A percentile compares a stretch with the other conserved stretches of the same genome.
Conservation (phyloP, 345 rosid genomes). For the Toxicodendron radicans region DNA sequence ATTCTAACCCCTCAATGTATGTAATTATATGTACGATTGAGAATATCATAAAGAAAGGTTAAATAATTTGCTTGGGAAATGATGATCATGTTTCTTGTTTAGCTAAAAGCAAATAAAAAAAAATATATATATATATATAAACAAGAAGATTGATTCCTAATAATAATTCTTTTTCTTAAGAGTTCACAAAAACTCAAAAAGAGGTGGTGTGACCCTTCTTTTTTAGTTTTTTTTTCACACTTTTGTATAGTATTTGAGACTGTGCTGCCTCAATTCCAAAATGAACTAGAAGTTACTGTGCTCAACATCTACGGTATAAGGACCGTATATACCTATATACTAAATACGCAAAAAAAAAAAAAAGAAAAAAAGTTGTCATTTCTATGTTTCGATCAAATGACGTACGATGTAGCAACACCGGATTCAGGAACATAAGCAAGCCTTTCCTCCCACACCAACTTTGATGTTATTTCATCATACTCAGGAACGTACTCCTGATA, state of each 20-base stretch:
- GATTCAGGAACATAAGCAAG: constrained; percentile 56
- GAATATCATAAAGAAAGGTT: not conserved
- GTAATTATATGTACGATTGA: no score
- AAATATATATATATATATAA: no score
- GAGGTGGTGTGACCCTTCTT: not conserved
- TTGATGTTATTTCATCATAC: constrained; percentile 70
- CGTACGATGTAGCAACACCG: constrained; percentile 46
- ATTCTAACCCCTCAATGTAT: no score
- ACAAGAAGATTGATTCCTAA: no score
- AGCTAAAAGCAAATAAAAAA: no score
- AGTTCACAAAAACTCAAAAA: constrained; percentile 1
- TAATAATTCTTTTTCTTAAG: not conserved
- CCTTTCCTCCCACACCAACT: constrained; percentile 86
- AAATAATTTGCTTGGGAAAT: not conserved
- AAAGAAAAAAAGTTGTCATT: not conserved
- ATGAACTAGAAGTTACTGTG: not conserved
- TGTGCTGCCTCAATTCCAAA: not conserved
- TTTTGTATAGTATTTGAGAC: not conserved
- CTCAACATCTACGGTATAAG: not conserved
- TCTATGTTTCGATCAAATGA: not conserved
- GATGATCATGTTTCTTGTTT: not conserved
- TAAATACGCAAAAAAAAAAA: not conserved
- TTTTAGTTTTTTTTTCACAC: no score
- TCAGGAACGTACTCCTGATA: constrained; percentile 76
- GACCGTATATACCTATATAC: constrained; percentile 6